Base-by-base conservation (phyloP, 805 yeast species). In the Nakazawaea wyomingensis region DNA sequence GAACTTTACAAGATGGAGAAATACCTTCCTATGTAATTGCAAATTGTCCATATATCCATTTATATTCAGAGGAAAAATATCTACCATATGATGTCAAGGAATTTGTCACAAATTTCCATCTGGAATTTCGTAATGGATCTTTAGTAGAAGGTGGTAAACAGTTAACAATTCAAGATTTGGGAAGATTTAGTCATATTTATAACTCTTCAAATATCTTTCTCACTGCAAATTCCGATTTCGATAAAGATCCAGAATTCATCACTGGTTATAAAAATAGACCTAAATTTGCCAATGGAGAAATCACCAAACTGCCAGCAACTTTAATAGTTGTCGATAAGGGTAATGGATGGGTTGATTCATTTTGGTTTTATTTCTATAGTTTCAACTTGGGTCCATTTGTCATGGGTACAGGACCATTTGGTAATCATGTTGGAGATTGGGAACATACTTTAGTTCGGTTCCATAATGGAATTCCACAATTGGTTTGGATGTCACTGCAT, bases 371-470 rank as follows among this genome's bases (percentile, higher is more conserved):
- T 57, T 91, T 91, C 57, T 91, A 93, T 59, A 83, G 96, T 2
- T 91, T 91, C 68, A 91, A 91, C 58, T 68, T 86, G 50, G 99
- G 99, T 0, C 97, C 99, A 0, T 91, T 82, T 64, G 97, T 91
- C 8, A 89, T 91, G 97, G 98, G 98, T 3, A 75, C 77, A 29
- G 99, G 99, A 0, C 99, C 99, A 0, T 93, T 84, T 68, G 99
- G 99, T 0, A 85, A 91, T 59, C 99, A 91, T 57, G 80, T 93
- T 27, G 99, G 98, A 5, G 99, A 91, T 65, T 91, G 99, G 99
- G 99, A 91, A 54, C 99, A 91, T 60, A 80, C 95, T 1, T 64
- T 91, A 28, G 91, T 89, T 11, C 69, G 99, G 20, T 91, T 87
- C 57, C 77, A 80, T 54, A 73, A 82, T 3, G 96, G 96, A 1